Conservation (phyloP, 2,329 filamentous ascomycete genomes). For the Sphaerostilbella broomeana region DNA sequence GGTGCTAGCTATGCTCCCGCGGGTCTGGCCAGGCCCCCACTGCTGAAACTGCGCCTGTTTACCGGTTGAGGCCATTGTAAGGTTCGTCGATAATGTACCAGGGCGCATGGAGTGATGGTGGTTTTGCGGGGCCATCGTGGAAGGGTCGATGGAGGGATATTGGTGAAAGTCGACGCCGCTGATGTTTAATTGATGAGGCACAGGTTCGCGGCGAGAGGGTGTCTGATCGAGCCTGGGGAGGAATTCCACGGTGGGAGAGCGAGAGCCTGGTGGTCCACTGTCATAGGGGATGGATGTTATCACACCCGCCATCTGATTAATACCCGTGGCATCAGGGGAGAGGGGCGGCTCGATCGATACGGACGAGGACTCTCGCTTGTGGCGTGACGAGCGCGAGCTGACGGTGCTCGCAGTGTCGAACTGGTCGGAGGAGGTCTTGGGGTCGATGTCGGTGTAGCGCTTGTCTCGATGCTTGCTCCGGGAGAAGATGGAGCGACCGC, state of each 20-base stretch:
- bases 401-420: constrained; percentile 55
- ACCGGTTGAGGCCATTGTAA: constrained; percentile 66
- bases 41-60: constrained; percentile 71
- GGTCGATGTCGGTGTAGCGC: constrained; percentile 54
- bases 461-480: constrained; percentile 74
- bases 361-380: constrained; percentile 66
- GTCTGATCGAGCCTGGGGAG: constrained; percentile 60
- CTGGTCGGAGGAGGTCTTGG: constrained; percentile 48
- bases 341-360: constrained; percentile 63
- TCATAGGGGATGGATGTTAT: constrained; percentile 89
- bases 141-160: constrained; percentile 67
- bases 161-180: constrained; percentile 76
- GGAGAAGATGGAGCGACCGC: constrained; percentile 76
- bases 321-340: constrained; percentile 56
- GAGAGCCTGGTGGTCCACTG: constrained; percentile 55
- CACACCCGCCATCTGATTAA: constrained; percentile 72
- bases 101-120: constrained; percentile 38
- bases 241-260: constrained; percentile 67
- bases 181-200: constrained; percentile 80
- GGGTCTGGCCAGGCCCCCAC: constrained; percentile 49
- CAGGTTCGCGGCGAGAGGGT: constrained; percentile 60
- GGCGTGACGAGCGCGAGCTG: constrained; percentile 65
- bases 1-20: constrained; percentile 48
- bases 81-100: constrained; percentile 36
- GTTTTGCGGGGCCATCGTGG: constrained; percentile 48